A percentile compares a stretch with the other conserved stretches of the same genome.
Evolutionary conservation across 768 basidiomycete genomes (phyloP).

Genomic region (Mycena alexandri): DNA sequence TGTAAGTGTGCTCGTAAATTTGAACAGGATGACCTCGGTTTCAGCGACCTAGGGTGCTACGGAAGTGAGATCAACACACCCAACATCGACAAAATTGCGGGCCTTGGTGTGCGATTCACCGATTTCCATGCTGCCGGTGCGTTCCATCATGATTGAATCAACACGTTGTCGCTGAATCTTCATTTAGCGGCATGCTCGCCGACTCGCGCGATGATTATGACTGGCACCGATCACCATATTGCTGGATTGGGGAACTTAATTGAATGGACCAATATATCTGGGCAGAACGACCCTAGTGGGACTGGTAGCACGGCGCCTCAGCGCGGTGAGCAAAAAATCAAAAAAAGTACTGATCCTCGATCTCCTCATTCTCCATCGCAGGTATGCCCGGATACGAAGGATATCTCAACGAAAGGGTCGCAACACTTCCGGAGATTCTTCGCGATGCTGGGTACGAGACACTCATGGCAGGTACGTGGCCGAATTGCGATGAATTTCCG

Average conservation of each 20-base stretch:
- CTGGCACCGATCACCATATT: conserved; percentile 22
- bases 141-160: not conserved
- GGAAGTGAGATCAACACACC: conserved; percentile 23
- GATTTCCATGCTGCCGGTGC: conserved; percentile 27
- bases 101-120: conserved; percentile 19
- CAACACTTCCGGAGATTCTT: conserved; percentile 17
- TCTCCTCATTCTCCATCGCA: not conserved
- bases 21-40: conserved; percentile 20
- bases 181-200: conserved; percentile 22
- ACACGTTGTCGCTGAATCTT: not conserved
- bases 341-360: not conserved
- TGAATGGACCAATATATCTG: conserved; percentile 27
- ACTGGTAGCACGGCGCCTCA: conserved; percentile 20
- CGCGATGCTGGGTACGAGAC: conserved; percentile 24
- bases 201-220: conserved; percentile 28
- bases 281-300: conserved; percentile 24
- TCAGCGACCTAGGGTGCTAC: conserved; percentile 25
- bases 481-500: not conserved
- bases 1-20: not conserved
- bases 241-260: conserved; percentile 21
- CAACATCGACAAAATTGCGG: conserved; percentile 23
- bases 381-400: conserved; percentile 27
- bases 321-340: not conserved
- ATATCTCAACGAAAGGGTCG: conserved; percentile 24
- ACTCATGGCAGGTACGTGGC: conserved; percentile 13